Evolutionary conservation across 305 asterid species (phyloP).

Genomic region (Fraxinus dipetala): DNA sequence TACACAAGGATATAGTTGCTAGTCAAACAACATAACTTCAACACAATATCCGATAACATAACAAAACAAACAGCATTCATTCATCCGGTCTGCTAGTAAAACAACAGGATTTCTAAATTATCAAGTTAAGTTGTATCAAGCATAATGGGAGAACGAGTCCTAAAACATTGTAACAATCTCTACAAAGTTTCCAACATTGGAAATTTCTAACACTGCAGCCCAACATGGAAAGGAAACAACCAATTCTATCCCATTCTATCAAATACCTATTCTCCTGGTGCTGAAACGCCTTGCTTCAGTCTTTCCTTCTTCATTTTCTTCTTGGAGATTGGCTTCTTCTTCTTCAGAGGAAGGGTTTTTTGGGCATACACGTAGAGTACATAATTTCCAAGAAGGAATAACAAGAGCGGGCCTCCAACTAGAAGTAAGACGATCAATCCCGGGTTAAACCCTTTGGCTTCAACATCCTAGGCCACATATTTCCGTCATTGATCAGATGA

Average conservation of each 20-base stretch:
- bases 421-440: slow-evolving; percentile 79
- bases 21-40: not conserved
- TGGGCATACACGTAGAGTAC: slow-evolving; percentile 74
- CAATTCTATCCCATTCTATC: not conserved
- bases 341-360: slow-evolving; percentile 77
- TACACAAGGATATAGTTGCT: not conserved
- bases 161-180: not conserved
- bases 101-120: not conserved
- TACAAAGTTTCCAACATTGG: not conserved
- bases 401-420: slow-evolving; percentile 70
- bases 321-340: slow-evolving; percentile 95
- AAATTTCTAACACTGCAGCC: slow-evolving; percentile 9
- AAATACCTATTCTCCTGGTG: slow-evolving; percentile 80
- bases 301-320: slow-evolving; percentile 96
- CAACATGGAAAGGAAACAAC: slow-evolving; percentile 18
- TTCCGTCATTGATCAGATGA: slow-evolving; percentile 36
- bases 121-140: not conserved
- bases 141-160: not conserved
- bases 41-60: not conserved
- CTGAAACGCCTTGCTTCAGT: slow-evolving; percentile 87
- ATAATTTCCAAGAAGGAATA: slow-evolving; percentile 82
- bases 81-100: not conserved
- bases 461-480: slow-evolving; percentile 38
- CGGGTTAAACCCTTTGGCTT: slow-evolving; percentile 72
- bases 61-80: not conserved